A percentile compares a stretch with the other conserved stretches of the same genome.
Conservation (phyloP, 371 early-diverging fungal species). For the Rhizopus arrhizus region DNA sequence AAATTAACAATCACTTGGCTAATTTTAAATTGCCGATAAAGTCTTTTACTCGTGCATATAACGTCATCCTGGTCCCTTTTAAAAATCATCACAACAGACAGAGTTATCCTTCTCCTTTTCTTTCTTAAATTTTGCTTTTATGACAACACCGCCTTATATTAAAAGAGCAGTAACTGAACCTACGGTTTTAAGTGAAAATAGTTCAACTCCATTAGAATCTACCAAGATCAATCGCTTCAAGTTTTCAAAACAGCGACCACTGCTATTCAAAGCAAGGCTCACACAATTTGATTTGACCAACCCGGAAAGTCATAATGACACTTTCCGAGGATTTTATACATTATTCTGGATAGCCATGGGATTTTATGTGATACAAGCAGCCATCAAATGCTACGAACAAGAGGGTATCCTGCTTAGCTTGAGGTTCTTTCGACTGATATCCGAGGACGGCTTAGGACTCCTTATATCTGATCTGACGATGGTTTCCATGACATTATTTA, state of each 20-base stretch:
- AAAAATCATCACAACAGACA: not conserved
- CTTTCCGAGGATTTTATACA: constrained; percentile 86
- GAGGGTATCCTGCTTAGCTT: constrained; percentile 72
- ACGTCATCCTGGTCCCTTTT: too few species aligned
- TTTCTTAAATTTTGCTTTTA: not conserved
- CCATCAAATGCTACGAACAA: constrained; percentile 66
- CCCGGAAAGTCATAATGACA: constrained; percentile 49
- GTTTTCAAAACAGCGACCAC: constrained; percentile 27
- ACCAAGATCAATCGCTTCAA: constrained; percentile 7
- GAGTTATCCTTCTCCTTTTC: not conserved
- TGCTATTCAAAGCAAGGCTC: constrained; percentile 44
- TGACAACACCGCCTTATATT: constrained; percentile 8
- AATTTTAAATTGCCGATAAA: too few species aligned
- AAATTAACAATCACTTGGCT: too few species aligned
- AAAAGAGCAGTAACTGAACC: constrained; percentile 23
- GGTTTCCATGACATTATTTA: constrained; percentile 63
- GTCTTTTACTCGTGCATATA: too few species aligned
- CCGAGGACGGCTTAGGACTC: constrained; percentile 66
- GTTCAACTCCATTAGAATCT: not conserved
- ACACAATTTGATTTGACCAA: constrained; percentile 51
- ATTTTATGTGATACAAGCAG: constrained; percentile 72
- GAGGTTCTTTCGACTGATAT: constrained; percentile 63
- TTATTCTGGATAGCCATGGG: constrained; percentile 91
- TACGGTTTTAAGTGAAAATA: not conserved
- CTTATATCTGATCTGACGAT: constrained; percentile 70